phyloP scores from a whole-genome alignment of 129 eudicot genomes.

The Chrysanthemum makinoi region DNA sequence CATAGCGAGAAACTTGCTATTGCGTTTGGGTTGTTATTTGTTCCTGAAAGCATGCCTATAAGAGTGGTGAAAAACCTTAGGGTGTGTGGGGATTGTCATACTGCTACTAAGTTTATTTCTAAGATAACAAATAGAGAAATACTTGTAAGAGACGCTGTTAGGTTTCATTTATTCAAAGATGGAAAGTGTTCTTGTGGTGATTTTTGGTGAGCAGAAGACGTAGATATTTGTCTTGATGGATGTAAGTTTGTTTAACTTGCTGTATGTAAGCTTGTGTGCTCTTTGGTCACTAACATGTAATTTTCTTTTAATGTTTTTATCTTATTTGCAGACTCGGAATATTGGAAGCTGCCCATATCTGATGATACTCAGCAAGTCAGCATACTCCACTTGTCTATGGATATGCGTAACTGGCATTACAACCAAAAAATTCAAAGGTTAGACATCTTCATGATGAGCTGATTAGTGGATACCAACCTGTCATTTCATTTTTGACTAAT shows the following conservation, averaged over 20 bases:
- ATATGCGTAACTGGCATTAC: too few species aligned
- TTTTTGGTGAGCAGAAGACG: slow-evolving; percentile 55
- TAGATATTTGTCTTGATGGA: neutral
- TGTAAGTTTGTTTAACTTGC: neutral
- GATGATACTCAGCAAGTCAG: too few species aligned
- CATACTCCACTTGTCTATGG: too few species aligned
- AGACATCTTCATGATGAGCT: too few species aligned
- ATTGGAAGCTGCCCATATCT: too few species aligned
- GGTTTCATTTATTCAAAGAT: slow-evolving; percentile 81
- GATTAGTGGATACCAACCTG: too few species aligned
- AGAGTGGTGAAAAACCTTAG: slow-evolving; percentile 83
- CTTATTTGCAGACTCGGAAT: too few species aligned
- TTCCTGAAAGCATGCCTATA: slow-evolving; percentile 60
- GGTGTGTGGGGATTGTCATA: slow-evolving; percentile 91
- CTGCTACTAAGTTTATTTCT: slow-evolving; percentile 76
- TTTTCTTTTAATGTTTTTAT: neutral
- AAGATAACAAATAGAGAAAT: slow-evolving; percentile 79
- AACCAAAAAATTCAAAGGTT: too few species aligned
- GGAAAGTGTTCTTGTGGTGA: slow-evolving; percentile 98
- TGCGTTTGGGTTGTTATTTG: slow-evolving; percentile 81
- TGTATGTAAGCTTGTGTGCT: neutral
- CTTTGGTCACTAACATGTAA: too few species aligned
- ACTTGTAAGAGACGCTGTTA: slow-evolving; percentile 81
- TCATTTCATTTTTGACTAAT: too few species aligned
- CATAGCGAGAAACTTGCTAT: slow-evolving; percentile 96